Base-by-base conservation (phyloP, 1,284 basidiomycete species). In the Flammula alnicola region DNA sequence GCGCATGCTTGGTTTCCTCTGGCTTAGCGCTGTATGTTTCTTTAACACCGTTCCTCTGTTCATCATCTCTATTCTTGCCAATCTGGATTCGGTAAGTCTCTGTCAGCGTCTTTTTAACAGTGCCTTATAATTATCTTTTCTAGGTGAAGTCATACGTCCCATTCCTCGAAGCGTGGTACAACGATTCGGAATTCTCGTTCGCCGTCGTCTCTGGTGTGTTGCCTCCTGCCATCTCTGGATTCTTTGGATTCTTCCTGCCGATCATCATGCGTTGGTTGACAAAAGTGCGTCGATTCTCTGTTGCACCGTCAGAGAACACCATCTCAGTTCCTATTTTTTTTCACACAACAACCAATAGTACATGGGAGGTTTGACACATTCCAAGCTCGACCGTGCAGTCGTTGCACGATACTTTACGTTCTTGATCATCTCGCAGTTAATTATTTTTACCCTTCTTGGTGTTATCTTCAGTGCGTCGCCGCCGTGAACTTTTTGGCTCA, bases 351-450 rank as follows among this genome's bases (percentile, higher is more conserved):
- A n/a, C 78, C n/a, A 76, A 83, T 76, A 84, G 73, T 94, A 89
- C 66, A 90, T 93, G 73, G 93, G 92, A 44, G 82, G 84, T 29
- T 73, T 81, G 44, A 86, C 93, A 3, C 86, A 91, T 54, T 88
- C 85, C 9, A 83, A 86, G 33, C 79, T 95, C 38, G 95, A 97
- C 61, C 88, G 95, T 33, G 87, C 88, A 19, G 93, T 97, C 49
- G 80, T 94, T 36, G 92, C 91, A 16, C 84, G 93, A 29, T 97
- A 97, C 71, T 98, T 87, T 64, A 81, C 90, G 5, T 97, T 98
- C 79, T 77, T 97, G 67, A 84, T 96, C 54, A 88, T 95, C 65
- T 89, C 86, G 44, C 92, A 95, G 64, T 73, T 98, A 62, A 78
- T 98, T 59, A 84, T 97, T 67, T 97, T 98, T 74, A 95, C 93